Percentiles rank a stretch among this genome's conserved stretches.
phyloP scores from a whole-genome alignment of 2,329 filamentous ascomycete genomes.

The Microsporum audouinii region DNA sequence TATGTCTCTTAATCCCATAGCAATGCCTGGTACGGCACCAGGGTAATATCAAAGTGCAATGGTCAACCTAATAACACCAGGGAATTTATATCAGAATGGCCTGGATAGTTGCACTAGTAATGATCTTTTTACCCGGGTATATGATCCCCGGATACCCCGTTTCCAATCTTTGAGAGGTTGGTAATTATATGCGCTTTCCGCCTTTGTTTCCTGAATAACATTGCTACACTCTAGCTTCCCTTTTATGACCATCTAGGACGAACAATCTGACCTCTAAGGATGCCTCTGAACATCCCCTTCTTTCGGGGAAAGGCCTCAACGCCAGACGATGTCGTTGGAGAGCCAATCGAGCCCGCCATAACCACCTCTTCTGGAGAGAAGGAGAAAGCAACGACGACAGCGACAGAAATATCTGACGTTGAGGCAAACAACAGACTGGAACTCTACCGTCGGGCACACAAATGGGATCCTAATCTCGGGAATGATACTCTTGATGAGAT shows the following conservation, averaged over 20 bases:
- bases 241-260: neutral
- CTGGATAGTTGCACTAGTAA: neutral
- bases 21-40: no score
- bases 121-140: neutral
- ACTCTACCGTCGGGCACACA: slow-evolving; percentile 31
- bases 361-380: neutral
- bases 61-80: neutral
- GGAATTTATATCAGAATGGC: neutral
- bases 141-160: no score
- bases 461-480: slow-evolving; percentile 55
- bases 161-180: neutral
- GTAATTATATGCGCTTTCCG: neutral
- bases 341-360: neutral
- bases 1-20: neutral
- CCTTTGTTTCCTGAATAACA: neutral
- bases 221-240: neutral
- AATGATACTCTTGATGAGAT: slow-evolving; percentile 51
- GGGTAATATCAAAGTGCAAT: neutral
- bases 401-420: slow-evolving; percentile 2
- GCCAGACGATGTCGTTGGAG: neutral
- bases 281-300: neutral
- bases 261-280: neutral
- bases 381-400: neutral
- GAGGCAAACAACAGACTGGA: slow-evolving; percentile 7
- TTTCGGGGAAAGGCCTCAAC: neutral